Percentiles rank a stretch among this genome's conserved stretches.
Conservation (phyloP, 2,329 filamentous ascomycete species). For the Fusarium buharicum region DNA sequence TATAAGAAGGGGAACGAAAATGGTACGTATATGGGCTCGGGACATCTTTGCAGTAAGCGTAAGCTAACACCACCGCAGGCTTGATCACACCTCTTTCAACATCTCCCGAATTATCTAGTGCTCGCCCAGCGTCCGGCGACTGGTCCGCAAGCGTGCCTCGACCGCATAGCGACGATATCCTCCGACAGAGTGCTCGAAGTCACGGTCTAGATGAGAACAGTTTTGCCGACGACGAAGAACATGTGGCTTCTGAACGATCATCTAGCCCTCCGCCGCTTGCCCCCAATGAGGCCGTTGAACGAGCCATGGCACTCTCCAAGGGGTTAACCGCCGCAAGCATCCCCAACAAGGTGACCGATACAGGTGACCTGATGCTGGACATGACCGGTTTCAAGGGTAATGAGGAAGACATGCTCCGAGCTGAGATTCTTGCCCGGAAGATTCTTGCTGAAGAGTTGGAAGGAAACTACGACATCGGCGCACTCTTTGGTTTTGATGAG, state of each 20-base stretch:
- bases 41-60: neutral
- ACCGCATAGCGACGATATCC: slow-evolving; percentile 66
- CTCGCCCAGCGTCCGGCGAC: slow-evolving; percentile 61
- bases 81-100: slow-evolving; percentile 64
- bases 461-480: slow-evolving; percentile 95
- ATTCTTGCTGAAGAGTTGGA: slow-evolving; percentile 93
- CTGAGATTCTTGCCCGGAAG: slow-evolving; percentile 92
- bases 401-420: slow-evolving; percentile 89
- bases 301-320: slow-evolving; percentile 85
- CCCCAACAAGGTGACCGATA: slow-evolving; percentile 89
- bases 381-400: slow-evolving; percentile 97
- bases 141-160: slow-evolving; percentile 59
- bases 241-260: slow-evolving; percentile 66
- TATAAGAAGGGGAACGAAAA: slow-evolving; percentile 44
- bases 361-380: slow-evolving; percentile 94
- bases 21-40: slow-evolving; percentile 43
- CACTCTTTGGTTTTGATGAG: slow-evolving; percentile 93
- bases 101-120: slow-evolving; percentile 61
- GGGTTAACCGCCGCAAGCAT: slow-evolving; percentile 92
- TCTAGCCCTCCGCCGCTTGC: slow-evolving; percentile 81
- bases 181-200: slow-evolving; percentile 59
- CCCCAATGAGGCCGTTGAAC: slow-evolving; percentile 79
- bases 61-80: slow-evolving; percentile 44
- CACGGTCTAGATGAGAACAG: slow-evolving; percentile 51
- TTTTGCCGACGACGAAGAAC: slow-evolving; percentile 53